Evolutionary conservation across 2,329 filamentous ascomycete species (phyloP).

Genomic region (Niveomyces coronatus): DNA sequence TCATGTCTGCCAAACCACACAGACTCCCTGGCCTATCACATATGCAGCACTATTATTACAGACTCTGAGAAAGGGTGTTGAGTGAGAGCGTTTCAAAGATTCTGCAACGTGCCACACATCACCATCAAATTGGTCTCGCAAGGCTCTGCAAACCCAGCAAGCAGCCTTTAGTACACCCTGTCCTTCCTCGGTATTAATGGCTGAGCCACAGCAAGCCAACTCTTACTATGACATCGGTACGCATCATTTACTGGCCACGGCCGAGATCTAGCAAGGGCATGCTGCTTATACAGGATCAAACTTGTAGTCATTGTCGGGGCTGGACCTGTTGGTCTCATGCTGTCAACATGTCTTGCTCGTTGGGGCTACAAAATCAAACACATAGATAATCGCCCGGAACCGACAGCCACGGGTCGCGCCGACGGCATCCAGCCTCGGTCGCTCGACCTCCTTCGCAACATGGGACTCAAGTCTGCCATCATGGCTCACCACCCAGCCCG

Average conservation of each 20-base stretch:
- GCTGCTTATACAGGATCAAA: slow-evolving; percentile 12
- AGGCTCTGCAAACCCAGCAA: too few relatives aligned
- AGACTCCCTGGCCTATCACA: too few relatives aligned
- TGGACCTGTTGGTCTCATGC: slow-evolving; percentile 76
- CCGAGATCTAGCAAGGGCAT: background rate
- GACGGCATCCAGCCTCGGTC: slow-evolving; percentile 90
- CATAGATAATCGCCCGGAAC: slow-evolving; percentile 81
- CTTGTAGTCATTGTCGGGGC: slow-evolving; percentile 73
- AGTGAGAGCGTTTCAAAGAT: too few relatives aligned
- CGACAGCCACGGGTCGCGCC: slow-evolving; percentile 74
- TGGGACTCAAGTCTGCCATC: slow-evolving; percentile 78
- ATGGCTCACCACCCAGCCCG: slow-evolving; percentile 83
- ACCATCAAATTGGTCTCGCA: too few relatives aligned
- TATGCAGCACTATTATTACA: too few relatives aligned
- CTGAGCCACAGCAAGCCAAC: background rate
- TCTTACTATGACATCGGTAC: slow-evolving; percentile 35
- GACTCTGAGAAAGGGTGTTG: too few relatives aligned
- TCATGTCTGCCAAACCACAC: too few relatives aligned
- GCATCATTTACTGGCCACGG: slow-evolving; percentile 1
- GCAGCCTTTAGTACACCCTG: too few relatives aligned
- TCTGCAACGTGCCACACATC: too few relatives aligned
- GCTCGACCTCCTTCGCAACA: slow-evolving; percentile 75
- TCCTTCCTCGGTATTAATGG: slow-evolving; percentile 4
- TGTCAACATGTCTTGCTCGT: slow-evolving; percentile 77
- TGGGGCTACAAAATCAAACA: slow-evolving; percentile 96